These are phyloP conservation scores for Drechslerella stenobrocha DNA, from an alignment of 2,329 filamentous ascomycete species.

Conservation along the genomic window DNA sequence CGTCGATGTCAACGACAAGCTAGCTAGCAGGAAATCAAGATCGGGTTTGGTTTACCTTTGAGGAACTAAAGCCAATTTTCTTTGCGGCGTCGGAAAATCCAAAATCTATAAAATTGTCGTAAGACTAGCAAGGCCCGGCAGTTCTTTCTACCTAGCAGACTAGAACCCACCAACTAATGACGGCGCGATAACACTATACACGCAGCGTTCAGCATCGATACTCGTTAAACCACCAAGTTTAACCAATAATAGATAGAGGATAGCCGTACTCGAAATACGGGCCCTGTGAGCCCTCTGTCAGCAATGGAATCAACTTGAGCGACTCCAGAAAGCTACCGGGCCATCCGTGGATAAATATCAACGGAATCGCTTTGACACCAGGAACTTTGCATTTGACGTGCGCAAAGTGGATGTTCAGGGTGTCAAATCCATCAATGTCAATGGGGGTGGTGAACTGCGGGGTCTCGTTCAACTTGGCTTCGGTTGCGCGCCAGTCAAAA, in stretches of 20 bases:
- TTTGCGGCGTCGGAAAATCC: constrained; percentile 56
- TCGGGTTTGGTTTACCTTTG: constrained; percentile 9
- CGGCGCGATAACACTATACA: constrained; percentile 57
- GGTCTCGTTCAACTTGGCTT: constrained; percentile 53
- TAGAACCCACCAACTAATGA: constrained; percentile 50
- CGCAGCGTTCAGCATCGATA: neutral
- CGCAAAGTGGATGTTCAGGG: constrained; percentile 53
- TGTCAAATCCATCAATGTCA: constrained; percentile 36
- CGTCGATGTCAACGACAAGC: neutral
- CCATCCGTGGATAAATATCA: constrained; percentile 59
- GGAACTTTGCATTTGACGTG: constrained; percentile 52
- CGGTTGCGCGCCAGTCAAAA: constrained; percentile 53
- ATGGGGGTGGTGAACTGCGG: constrained; percentile 54
- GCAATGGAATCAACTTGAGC: constrained; percentile 28
- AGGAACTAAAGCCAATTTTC: constrained; percentile 53
- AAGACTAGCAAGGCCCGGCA: neutral
- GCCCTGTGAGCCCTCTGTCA: constrained; percentile 16
- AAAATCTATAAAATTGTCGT: constrained; percentile 51
- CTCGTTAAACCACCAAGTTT: no score
- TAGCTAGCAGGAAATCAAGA: neutral
- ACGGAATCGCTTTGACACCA: constrained; percentile 55
- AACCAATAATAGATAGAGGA: no score
- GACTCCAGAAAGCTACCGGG: constrained; percentile 57
- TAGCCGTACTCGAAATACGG: constrained; percentile 43
- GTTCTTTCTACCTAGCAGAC: neutral